Conservation (phyloP, 2,329 filamentous ascomycete species). For the Xylariaceae sp. region DNA sequence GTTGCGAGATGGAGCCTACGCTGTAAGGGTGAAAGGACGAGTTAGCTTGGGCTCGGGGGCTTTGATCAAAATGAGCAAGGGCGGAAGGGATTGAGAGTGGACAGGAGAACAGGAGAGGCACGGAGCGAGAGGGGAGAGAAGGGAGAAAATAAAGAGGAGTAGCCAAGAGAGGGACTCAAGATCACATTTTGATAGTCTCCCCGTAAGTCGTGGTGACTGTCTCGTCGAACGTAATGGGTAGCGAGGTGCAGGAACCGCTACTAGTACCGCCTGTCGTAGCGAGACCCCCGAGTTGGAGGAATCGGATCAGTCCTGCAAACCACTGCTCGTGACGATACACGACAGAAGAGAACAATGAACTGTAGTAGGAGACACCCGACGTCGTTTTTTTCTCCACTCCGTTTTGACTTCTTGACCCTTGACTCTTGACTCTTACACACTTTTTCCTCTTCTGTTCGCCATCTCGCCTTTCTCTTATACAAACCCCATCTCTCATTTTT, state of each 20-base stretch:
- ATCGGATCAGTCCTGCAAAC: no score
- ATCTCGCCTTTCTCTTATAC: no score
- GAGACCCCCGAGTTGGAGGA: background rate
- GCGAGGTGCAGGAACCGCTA: slow-evolving; percentile 10
- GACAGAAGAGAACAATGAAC: no score
- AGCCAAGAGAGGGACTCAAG: no score
- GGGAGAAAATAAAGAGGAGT: no score
- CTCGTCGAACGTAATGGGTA: slow-evolving; percentile 47
- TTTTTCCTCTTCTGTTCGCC: no score
- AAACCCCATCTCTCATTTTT: no score
- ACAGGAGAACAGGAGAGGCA: background rate
- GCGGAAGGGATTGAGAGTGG: background rate
- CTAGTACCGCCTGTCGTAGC: background rate
- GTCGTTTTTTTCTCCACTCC: no score
- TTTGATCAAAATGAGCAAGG: background rate
- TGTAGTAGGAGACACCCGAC: no score
- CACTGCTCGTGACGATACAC: no score
- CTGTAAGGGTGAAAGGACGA: slow-evolving; percentile 2
- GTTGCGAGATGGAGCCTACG: slow-evolving; percentile 25
- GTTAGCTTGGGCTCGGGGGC: slow-evolving; percentile 2
- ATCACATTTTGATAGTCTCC: slow-evolving; percentile 46
- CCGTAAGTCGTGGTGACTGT: slow-evolving; percentile 42
- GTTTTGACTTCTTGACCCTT: no score
- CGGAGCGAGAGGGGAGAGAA: background rate
- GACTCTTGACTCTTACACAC: no score